Evolutionary conservation across 768 basidiomycete species (phyloP).

Genomic region (Termitomyces sp.): DNA sequence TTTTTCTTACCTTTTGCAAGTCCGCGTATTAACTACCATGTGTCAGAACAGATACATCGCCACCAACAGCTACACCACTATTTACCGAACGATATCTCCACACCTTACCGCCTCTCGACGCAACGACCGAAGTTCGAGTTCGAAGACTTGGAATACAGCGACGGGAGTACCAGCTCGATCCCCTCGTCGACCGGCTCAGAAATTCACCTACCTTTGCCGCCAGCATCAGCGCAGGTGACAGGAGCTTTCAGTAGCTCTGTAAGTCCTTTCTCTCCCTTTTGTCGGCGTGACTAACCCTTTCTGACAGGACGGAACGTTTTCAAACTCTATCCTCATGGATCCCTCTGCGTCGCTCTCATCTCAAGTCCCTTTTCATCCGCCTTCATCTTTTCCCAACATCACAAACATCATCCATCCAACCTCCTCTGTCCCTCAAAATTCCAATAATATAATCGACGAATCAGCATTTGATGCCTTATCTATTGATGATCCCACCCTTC

Average conservation of each 20-base stretch:
- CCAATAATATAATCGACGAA: slow-evolving; percentile 17
- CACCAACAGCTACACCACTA: not conserved
- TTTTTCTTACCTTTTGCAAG: too few relatives aligned
- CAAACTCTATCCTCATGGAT: not conserved
- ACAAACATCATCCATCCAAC: not conserved
- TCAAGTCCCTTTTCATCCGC: not conserved
- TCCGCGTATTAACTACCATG: not conserved
- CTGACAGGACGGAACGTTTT: not conserved
- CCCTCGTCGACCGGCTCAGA: not conserved
- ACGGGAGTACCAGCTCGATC: slow-evolving; percentile 1
- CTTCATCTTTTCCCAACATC: not conserved
- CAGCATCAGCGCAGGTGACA: not conserved
- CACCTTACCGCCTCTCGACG: not conserved
- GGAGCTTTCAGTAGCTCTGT: not conserved
- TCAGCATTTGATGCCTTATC: slow-evolving; percentile 73
- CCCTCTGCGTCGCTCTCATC: not conserved
- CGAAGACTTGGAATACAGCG: slow-evolving; percentile 5
- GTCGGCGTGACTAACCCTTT: too few relatives aligned
- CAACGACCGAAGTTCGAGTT: not conserved
- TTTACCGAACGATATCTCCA: not conserved
- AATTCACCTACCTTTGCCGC: not conserved
- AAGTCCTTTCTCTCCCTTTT: not conserved
- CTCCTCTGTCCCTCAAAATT: not conserved
- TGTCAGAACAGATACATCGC: slow-evolving; percentile 1
- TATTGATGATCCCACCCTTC: slow-evolving; percentile 66